Base-by-base conservation (phyloP, 768 basidiomycete genomes). In the Lactarius deliciosus region DNA sequence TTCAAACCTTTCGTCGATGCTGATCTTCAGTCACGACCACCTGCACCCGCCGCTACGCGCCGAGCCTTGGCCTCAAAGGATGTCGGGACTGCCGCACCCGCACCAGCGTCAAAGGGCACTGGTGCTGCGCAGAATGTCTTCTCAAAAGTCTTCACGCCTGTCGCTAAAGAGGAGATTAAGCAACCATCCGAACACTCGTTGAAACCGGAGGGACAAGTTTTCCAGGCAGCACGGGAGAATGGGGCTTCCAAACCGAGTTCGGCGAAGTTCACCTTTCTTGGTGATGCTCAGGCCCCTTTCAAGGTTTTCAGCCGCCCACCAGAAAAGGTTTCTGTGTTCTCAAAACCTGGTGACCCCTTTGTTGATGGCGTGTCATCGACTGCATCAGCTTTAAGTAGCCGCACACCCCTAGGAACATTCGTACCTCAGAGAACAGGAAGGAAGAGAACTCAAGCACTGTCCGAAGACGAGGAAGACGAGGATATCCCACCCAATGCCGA, bases 261-360 rank as follows among this genome's bases (percentile, higher is more conserved):
- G 10, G 45, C 63, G 25, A 73, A 69, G 40, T 80, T 81, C 62
- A 74, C 75, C 32, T 78, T 81, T 3, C 79, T 81, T 62, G 73
- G 74, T 8, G 80, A 82, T 58, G 69, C 77, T 8, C 74, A 79
- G 61, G 73, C 78, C 16, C 80, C 81, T 13, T 79, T 80, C 72
- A 89, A 78, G 68, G 90, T 92, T 22, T 92, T 92, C 75, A 89
- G 85, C 65, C 83, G 88, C 18, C 90, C 81, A n/a, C 76, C 86
- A 0, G 80, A 81, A 50, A 79, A 67, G 65, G 80, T 75, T 68
- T 75, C 76, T 7, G 61, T 67, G 32, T 57, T 65, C 22, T 72
- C 69, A 32, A 65, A 61, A 40, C 71, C 69, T 30, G 62, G 69
- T 50, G 58, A 76, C 32, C 80, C 84, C 9, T 81, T 80, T 57